Conservation (phyloP, 2,329 filamentous ascomycete genomes). For the Sarocladiaceae sp. region DNA sequence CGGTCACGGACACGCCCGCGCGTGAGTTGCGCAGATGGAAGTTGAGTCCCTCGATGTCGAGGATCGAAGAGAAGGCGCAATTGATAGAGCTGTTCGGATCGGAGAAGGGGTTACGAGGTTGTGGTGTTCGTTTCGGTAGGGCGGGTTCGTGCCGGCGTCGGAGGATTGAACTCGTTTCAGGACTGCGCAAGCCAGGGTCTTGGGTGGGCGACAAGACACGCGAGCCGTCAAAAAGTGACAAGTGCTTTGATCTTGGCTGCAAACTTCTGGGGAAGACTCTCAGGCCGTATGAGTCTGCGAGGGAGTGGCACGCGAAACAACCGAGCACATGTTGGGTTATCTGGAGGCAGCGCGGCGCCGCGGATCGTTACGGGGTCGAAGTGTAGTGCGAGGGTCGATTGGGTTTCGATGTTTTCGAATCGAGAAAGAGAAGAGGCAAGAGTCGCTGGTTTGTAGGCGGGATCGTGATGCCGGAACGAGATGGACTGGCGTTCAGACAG, state of each 20-base stretch:
- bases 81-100: not conserved
- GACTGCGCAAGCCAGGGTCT: conserved; percentile 2
- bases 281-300: conserved; percentile 6
- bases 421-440: not conserved
- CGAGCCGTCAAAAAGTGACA: conserved; percentile 3
- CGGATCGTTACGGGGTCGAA: not conserved
- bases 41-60: not conserved
- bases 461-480: not conserved
- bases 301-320: conserved; percentile 7
- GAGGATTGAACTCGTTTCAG: conserved; percentile 9
- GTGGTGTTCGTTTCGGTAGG: not conserved
- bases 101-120: not conserved
- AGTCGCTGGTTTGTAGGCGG: not conserved
- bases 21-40: conserved; percentile 2
- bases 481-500: no score
- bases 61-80: not conserved
- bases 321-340: conserved; percentile 5
- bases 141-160: conserved; percentile 1
- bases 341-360: conserved; percentile 5
- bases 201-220: not conserved
- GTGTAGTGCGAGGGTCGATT: not conserved
- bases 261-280: not conserved
- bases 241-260: no score
- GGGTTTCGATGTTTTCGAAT: not conserved
- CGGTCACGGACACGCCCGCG: conserved; percentile 8